Evolutionary conservation across 495 filamentous ascomycete species (phyloP).

Genomic region (Niebla homalea): DNA sequence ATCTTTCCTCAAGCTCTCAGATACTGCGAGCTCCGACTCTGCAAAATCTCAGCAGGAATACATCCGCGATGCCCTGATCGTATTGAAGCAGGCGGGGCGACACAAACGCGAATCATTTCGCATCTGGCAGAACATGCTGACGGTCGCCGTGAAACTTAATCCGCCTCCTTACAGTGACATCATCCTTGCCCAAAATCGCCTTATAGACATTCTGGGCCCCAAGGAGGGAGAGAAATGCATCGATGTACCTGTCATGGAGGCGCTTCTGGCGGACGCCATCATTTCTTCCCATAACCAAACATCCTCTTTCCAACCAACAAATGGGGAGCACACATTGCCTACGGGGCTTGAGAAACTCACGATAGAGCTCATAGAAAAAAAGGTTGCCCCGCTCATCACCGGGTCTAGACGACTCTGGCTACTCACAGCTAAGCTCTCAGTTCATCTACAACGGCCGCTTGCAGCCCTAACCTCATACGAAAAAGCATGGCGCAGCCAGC

Average conservation of each 20-base stretch:
- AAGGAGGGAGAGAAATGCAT: conserved; percentile 62
- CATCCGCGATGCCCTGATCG: conserved; percentile 59
- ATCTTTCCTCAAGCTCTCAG: conserved; percentile 43
- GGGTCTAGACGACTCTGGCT: conserved; percentile 61
- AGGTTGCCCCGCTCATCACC: conserved; percentile 72
- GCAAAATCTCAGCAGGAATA: conserved; percentile 41
- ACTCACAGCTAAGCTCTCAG: conserved; percentile 52
- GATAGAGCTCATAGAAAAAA: conserved; percentile 56
- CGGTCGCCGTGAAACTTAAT: conserved; percentile 60
- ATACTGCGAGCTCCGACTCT: conserved; percentile 26
- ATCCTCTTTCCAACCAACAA: conserved; percentile 20
- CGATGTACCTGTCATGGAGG: conserved; percentile 56
- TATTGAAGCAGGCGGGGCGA: conserved; percentile 70
- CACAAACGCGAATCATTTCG: conserved; percentile 72
- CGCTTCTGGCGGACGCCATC: conserved; percentile 58
- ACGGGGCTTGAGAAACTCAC: conserved; percentile 35
- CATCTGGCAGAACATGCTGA: conserved; percentile 93
- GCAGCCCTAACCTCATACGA: conserved; percentile 72
- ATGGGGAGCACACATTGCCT: conserved; percentile 3
- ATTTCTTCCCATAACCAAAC: conserved; percentile 13
- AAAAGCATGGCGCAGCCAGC: conserved; percentile 68
- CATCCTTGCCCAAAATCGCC: conserved; percentile 51
- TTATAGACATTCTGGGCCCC: conserved; percentile 61
- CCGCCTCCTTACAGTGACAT: conserved; percentile 68
- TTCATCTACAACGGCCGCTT: conserved; percentile 52